A percentile compares a stretch with the other conserved stretches of the same genome.
phyloP scores from a whole-genome alignment of 495 filamentous ascomycete species.

The Aspergillus coremiiformis region DNA sequence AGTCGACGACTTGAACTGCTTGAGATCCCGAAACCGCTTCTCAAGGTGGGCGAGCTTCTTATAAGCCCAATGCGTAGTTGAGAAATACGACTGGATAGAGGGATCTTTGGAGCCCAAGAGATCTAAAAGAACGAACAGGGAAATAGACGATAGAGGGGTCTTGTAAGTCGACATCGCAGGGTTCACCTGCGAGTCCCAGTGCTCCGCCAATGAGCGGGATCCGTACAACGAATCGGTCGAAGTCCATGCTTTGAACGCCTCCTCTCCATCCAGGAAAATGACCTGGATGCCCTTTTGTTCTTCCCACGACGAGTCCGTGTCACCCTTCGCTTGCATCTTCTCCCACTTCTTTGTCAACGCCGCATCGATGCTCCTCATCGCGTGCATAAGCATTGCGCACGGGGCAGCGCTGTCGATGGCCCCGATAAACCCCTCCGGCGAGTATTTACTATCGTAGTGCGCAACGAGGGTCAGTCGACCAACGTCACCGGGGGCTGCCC shows the following conservation, averaged over 20 bases:
- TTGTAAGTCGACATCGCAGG: conserved; percentile 65
- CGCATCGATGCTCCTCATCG: conserved; percentile 67
- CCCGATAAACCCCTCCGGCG: conserved; percentile 83
- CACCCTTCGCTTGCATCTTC: conserved; percentile 53
- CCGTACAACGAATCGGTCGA: conserved; percentile 80
- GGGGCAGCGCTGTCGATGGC: conserved; percentile 90
- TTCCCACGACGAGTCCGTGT: conserved; percentile 42
- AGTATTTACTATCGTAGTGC: conserved; percentile 85
- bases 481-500: conserved; percentile 62
- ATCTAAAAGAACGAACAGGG: conserved; percentile 88
- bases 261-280: conserved; percentile 86
- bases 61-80: conserved; percentile 92
- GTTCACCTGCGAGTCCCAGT: conserved; percentile 61
- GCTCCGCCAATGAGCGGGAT: conserved; percentile 65
- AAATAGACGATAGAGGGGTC: conserved; percentile 68
- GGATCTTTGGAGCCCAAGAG: conserved; percentile 69
- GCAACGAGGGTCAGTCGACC: conserved; percentile 79
- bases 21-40: conserved; percentile 53
- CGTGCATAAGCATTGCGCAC: conserved; percentile 86
- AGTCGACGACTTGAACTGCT: conserved; percentile 43
- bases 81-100: conserved; percentile 70
- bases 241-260: conserved; percentile 78
- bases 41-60: conserved; percentile 60
- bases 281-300: conserved; percentile 83
- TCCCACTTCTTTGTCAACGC: conserved; percentile 78